Evolutionary conservation across 2,329 filamentous ascomycete species (phyloP), one percentile per base, ranked within the genome.

Genomic region (Pseudodiploospora longispora): DNA sequence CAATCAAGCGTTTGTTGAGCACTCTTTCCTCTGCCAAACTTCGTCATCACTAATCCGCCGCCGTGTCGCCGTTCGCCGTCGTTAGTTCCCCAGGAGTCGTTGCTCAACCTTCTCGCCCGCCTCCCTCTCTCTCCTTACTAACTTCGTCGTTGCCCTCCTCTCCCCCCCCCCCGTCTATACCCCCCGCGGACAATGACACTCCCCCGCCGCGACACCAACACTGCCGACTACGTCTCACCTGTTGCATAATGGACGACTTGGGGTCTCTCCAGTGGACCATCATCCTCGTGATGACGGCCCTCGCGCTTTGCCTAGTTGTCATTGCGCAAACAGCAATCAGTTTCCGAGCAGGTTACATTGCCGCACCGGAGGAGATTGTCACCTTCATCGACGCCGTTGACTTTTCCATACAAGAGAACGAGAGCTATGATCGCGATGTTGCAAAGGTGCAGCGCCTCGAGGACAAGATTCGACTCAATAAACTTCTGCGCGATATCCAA

Each of bases 321-420:
- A 64, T 76, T 55, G 66, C 62, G 47, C 76, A 79, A 57, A 68
- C 72, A 49, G 58, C 70, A 44, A 66, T 69, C 50, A 69, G 69
- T 41, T 79, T 79, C 58, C 69, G 70, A 41, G 59, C 68, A 47
- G 79, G 77, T 12, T 83, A 80, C 61, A 56, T 72, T 36, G 71
- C 68, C 32, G 80, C 80, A 29, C 78, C 79, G 29, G 67, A 65
- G 50, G 78, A 83, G 60, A 69, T 82, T 44, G 62, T 63, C 47
- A 70, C 70, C 46, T 78, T 82, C 53, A 60, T 81, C 55, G 78
- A 82, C 55, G 70, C 74, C 10, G 70, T 79, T 54, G 78, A 82
- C 58, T 78, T 72, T 54, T 85, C 77, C 34, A 68, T 80, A 40
- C 67, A 74, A 52, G 80, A 83, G 59, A 82, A 82, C 55, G 79